Evolutionary conservation across 805 yeast genomes (phyloP).

Genomic region (Groenewaldozyma salmanticensis): DNA sequence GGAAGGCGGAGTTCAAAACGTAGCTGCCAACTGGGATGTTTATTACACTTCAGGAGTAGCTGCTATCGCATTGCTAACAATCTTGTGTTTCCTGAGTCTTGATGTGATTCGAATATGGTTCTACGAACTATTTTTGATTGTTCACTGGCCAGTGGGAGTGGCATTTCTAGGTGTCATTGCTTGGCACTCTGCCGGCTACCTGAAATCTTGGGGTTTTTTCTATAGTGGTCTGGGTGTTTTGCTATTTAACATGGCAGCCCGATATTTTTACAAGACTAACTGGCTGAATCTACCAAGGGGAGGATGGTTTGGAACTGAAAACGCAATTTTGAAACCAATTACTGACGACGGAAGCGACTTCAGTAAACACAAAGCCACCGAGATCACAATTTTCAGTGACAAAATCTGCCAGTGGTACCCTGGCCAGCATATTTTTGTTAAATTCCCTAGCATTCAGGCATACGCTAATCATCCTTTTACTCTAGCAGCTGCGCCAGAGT

Average conservation of each 20-base stretch:
- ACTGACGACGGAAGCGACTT: no score
- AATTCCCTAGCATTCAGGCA: constrained; percentile 12
- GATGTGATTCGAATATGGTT: constrained; percentile 9
- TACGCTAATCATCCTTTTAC: constrained; percentile 16
- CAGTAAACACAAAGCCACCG: constrained; percentile 10
- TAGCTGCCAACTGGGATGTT: constrained; percentile 1
- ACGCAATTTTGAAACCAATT: constrained; percentile 4
- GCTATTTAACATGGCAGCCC: constrained; percentile 8
- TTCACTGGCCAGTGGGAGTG: constrained; percentile 17
- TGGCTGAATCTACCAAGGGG: constrained; percentile 9
- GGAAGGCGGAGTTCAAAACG: constrained; percentile 13
- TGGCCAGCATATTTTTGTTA: constrained; percentile 14
- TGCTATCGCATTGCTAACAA: constrained; percentile 8
- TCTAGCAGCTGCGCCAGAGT: constrained; percentile 9
- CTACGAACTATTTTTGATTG: constrained; percentile 13
- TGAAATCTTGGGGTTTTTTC: constrained; percentile 14
- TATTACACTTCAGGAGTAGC: constrained; percentile 6
- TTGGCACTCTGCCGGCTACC: constrained; percentile 10
- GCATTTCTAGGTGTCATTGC: constrained; percentile 13
- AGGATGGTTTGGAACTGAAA: constrained; percentile 11
- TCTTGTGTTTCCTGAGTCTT: constrained; percentile 11
- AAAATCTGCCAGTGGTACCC: constrained; percentile 11
- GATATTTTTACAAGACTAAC: constrained; percentile 13
- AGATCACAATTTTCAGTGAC: constrained; percentile 7
- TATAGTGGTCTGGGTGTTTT: constrained; percentile 11